Base-by-base conservation (phyloP, 78 protist species). In the Planoprotostelium fungivorum region DNA sequence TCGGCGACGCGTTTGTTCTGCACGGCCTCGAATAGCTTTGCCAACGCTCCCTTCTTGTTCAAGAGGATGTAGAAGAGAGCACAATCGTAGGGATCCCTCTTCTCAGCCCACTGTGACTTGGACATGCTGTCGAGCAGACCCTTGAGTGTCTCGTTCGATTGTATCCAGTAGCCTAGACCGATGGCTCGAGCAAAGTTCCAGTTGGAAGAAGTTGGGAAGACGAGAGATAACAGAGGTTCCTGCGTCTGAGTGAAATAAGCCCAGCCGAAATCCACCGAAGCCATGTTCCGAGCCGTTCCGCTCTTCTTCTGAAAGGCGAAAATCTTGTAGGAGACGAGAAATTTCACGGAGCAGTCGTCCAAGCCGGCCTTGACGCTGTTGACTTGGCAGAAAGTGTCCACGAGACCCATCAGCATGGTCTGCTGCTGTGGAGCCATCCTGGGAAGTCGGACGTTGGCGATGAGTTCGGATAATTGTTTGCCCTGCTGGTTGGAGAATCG, bases 81-180 rank as follows among this genome's bases (percentile, higher is more conserved):
- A 86, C 94, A 89, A 31, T 92, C 91, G 10, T 87, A 39, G 36
- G 94, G 90, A 34, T 92, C 91, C 73, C 38, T 92, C 28, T 38
- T 89, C 28, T 35, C 29, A 0, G 63, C 63, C 31, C 86, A 92
- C 23, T 89, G 89, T 0, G 94, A 86, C 36, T 89, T 92, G 0
- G 94, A 91, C 28, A 92, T 86, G 29, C 88, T 88, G 28, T 92
- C 94, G 23, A 92, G 73, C 0, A 88, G 89, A 29, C 31, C 36
- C 36, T 38, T 89, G 29, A 92, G 63, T 16, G 91, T 92, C 29
- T 38, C 84, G 38, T 91, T 91, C 25, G 84, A 37, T 35, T 92
- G 86, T 34, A 92, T 92, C 94, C 94, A 92, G 1, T 89, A 87
- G 63, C 94, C 94, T 16, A 91, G 92, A 1, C 94, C 94, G 38